Evolutionary conservation across 2,329 filamentous ascomycete species (phyloP), one percentile per base, ranked within the genome.

Genomic region (Pseudogymnoascus sp.): DNA sequence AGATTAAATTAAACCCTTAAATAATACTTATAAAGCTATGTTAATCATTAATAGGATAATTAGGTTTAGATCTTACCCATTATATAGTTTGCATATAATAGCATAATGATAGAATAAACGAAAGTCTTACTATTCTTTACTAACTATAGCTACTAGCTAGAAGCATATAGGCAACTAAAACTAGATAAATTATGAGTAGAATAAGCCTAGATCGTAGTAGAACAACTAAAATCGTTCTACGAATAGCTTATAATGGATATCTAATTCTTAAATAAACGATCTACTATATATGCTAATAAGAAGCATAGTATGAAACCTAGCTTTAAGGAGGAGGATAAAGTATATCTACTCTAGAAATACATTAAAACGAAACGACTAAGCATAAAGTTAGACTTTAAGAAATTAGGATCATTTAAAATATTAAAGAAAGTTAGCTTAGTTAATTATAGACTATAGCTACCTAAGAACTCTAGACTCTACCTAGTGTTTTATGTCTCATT

Each of bases 31-130:
- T 0, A 53, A 14, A 59, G 6, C 4, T 65, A 66, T 61, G 26
- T 62, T 8, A 64, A 65, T 29, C 61, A 66, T 37, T 13, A 56
- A 11, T n/a, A 66, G 33, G 35, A 63, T 14, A 37, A 65, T 14
- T 63, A 56, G 59, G 61, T 61, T 26, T 19, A 62, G 19, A 44
- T 61, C 6, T 38, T 66, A n/a, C 50, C 37, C 3, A 19, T 65
- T 11, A 47, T 33, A 29, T 5, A 66, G 19, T 66, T 66, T 14
- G 33, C 35, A 37, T 63, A 64, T n/a, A 65, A 65, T 26, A 67
- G 11, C 4, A 6, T 6, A 16, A 16, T 38, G n/a, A n/a, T 4
- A 16, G 16, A 42, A 42, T 8, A 2, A 5, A 42, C 3, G 1
- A 42, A 21, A 21, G 40, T 42, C 40, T 42, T 1, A 21, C n/a